Base-by-base conservation (phyloP, 495 filamentous ascomycete species). In the Rhizodiscina lignyota region DNA sequence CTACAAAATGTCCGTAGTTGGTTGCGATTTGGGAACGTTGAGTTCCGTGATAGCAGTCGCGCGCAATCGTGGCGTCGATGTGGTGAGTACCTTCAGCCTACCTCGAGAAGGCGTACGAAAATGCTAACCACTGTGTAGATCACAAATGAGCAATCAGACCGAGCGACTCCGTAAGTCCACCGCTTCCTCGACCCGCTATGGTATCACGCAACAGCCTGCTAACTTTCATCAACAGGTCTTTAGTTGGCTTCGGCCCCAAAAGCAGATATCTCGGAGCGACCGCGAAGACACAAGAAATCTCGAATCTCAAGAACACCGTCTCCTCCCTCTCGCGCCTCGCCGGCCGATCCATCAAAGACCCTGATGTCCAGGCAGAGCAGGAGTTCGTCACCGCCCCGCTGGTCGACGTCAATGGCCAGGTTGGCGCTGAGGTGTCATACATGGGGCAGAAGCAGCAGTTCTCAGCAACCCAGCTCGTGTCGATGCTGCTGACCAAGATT, bases 251-350 rank as follows among this genome's bases (percentile, higher is more conserved):
- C 61, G 84, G 80, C 35, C 79, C 83, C 49, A 91, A 87, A 63
- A 79, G 72, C 54, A 77, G 89, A 67, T 86, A 86, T 49, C 70
- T 96, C 41, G 89, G 89, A 42, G 89, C 96, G 62, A 61, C 82
- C 35, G 89, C 89, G 36, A 96, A 96, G 72, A 96, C 86, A 45
- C 87, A 93, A 66, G 91, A 96, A 66, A 87, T 93, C 52, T 94
- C 87, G 44, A 99, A 99, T 64, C 70, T 99, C 44, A 99, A 94
- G 68, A 99, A 96, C 68, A 99, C 89, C 35, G 81, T 96, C 60
- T 64, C 72, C 55, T 86, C 74, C 43, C 70, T 99, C 37, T 93
- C 94, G 66, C 79, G 89, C 50, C 70, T 99, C 36, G 76, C 79
- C 50, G 89, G 89, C 46, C 82, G 89, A 48, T 66, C 68, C 23